Evolutionary conservation across 768 basidiomycete species (phyloP), one percentile per base, ranked within the genome.

Genomic region (Sporobolomyces roseus): DNA sequence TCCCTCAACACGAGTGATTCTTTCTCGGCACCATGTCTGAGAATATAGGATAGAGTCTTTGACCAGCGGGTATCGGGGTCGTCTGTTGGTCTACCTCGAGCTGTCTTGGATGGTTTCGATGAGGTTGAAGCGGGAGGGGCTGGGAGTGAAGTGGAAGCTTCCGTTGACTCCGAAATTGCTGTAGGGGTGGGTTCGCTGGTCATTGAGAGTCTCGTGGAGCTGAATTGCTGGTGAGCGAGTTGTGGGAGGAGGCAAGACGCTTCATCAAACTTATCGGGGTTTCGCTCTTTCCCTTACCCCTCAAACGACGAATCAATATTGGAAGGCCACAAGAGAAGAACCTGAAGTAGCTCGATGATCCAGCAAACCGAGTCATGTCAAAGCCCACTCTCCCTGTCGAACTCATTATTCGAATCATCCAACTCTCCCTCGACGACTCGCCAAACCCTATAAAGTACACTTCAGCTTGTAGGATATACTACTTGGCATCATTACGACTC

Each of bases 41-140:
- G 84, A 30, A 98, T 81, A 84, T 88, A 97, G 0, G 92, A 88
- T 13, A 98, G 80, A 0, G 90, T 89, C 79, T 96, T 97, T 19
- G 90, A 91, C 19, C 89, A 74, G 16, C 85, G 83, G 9, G 88
- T 84, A 55, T 88, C 85, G 0, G 84, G 85, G 5, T 85, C 80
- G 73, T 93, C 90, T 27, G 77, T 71, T 8, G 78, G 78, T 45
- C 79, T 61, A 5, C 74, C 72, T 25, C 74, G 68, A 4, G 72
- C 72, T 10, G 29, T 49, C n/a, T 53, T 53, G 14, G 46, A 21
- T 16, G 68, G 69, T 36, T 63, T 70, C 8, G 43, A 5, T 8
- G 56, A 4, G 29, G 5, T 45, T 4, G 38, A 25, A 43, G 41
- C 10, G 16, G 56, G 27, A 27, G 56, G 10, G 16, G 29, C 41